These are phyloP conservation scores for Saturnispora zaruensis DNA, from an alignment of 805 yeast genomes.

Conservation along the genomic window DNA sequence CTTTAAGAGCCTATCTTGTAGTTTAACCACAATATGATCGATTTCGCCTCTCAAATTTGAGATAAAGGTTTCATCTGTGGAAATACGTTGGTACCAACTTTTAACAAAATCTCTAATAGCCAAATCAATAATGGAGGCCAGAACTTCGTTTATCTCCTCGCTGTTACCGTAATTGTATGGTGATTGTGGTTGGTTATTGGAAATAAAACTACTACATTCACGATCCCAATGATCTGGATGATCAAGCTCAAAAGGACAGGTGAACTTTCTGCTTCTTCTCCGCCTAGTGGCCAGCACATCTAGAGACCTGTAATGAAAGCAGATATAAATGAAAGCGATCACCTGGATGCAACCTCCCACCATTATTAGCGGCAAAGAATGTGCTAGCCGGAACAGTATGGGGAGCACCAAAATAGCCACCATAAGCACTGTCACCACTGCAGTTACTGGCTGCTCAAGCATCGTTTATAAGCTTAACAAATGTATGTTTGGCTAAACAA, in stretches of 20 bases:
- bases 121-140: constrained; percentile 41
- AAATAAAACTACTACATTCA: constrained; percentile 15
- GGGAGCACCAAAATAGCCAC: constrained; percentile 8
- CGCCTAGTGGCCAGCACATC: neutral
- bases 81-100: constrained; percentile 47
- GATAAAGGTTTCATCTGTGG: constrained; percentile 32
- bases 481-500: neutral
- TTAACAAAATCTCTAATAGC: constrained; percentile 46
- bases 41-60: constrained; percentile 39
- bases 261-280: neutral
- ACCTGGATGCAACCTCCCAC: constrained; percentile 18
- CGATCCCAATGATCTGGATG: constrained; percentile 25
- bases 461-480: neutral
- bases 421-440: neutral
- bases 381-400: constrained; percentile 5
- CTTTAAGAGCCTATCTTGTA: constrained; percentile 35
- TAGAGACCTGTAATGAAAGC: neutral
- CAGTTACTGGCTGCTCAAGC: neutral
- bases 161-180: constrained; percentile 36
- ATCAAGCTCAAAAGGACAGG: constrained; percentile 20
- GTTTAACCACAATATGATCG: constrained; percentile 30
- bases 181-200: constrained; percentile 10
- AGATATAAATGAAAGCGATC: neutral
- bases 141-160: constrained; percentile 41
- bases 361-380: constrained; percentile 8